A percentile compares a stretch with the other conserved stretches of the same genome.
These are phyloP conservation scores for Rubus idaeus DNA, from an alignment of 306 rosid genomes.

Conservation along the genomic window DNA sequence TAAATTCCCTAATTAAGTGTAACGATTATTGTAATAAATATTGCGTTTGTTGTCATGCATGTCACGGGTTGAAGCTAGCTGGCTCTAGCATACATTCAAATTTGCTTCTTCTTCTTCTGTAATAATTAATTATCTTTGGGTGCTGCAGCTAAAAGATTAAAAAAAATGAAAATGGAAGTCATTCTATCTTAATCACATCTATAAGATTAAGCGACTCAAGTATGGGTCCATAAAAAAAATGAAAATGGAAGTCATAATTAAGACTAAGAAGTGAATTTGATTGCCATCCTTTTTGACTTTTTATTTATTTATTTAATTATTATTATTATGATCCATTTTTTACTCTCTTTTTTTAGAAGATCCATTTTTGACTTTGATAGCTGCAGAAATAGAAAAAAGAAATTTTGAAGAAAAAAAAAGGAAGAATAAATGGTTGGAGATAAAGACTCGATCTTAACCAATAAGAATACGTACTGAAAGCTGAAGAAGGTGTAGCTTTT, in stretches of 20 bases:
- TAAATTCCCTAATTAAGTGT: neutral
- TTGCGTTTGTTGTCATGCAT: neutral
- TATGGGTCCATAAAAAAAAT: no score
- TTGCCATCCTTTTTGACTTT: neutral
- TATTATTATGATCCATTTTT: no score
- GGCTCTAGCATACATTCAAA: neutral
- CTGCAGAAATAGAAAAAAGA: neutral
- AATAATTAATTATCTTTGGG: neutral
- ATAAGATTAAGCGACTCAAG: no score
- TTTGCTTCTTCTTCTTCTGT: neutral
- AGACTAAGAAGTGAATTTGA: neutral
- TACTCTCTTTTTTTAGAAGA: no score
- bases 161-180: neutral
- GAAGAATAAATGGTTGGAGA: no score
- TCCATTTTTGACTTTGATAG: neutral
- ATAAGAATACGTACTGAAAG: no score
- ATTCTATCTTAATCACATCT: no score
- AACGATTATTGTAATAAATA: neutral
- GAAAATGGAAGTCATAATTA: neutral
- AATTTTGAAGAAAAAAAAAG: no score
- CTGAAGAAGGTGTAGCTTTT: no score
- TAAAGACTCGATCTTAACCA: no score
- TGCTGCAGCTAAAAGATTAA: no score
- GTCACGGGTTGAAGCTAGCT: neutral
- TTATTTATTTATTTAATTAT: no score